Evolutionary conservation across 163 green algal genomes (phyloP).

Genomic region (Scenedesmus sp.): DNA sequence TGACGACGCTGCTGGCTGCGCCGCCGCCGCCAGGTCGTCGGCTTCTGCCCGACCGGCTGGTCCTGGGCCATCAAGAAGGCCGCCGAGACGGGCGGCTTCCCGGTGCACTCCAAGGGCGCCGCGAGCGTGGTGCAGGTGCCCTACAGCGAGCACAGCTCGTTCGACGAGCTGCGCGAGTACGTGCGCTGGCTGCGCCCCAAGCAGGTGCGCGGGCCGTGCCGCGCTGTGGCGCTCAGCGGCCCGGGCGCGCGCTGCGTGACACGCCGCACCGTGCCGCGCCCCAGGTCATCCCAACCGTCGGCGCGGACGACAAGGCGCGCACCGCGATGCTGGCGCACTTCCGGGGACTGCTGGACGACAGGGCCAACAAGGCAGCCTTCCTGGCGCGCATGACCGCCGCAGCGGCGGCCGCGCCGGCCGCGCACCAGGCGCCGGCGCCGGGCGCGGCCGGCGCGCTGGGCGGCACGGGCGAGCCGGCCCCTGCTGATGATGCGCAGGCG

Average conservation of each 20-base stretch:
- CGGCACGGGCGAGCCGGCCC: no score
- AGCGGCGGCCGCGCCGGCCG: constrained; percentile 1
- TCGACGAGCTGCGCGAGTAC: constrained; percentile 70
- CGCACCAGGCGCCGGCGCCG: not conserved
- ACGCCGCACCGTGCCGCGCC: not conserved
- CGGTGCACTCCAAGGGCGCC: constrained; percentile 63
- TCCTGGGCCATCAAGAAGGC: constrained; percentile 70
- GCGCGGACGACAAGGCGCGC: constrained; percentile 56
- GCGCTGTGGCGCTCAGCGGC: no score
- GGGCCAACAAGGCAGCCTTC: constrained; percentile 73
- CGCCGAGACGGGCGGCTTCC: constrained; percentile 45
- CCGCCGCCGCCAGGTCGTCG: constrained; percentile 63
- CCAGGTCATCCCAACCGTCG: constrained; percentile 86
- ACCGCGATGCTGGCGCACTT: constrained; percentile 80
- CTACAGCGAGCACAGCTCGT: constrained; percentile 85
- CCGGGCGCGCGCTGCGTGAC: no score
- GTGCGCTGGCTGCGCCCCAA: constrained; percentile 67
- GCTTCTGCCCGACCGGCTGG: constrained; percentile 87
- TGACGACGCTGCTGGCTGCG: not conserved
- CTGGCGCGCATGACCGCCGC: constrained; percentile 42
- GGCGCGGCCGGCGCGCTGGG: no score
- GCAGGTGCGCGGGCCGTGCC: no score
- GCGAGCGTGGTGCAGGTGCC: constrained; percentile 80
- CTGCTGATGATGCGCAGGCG: no score
- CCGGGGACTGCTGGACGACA: constrained; percentile 73